Evolutionary conservation across 176 grass and related monocot genomes (phyloP).

Genomic region (Puya raimondii): DNA sequence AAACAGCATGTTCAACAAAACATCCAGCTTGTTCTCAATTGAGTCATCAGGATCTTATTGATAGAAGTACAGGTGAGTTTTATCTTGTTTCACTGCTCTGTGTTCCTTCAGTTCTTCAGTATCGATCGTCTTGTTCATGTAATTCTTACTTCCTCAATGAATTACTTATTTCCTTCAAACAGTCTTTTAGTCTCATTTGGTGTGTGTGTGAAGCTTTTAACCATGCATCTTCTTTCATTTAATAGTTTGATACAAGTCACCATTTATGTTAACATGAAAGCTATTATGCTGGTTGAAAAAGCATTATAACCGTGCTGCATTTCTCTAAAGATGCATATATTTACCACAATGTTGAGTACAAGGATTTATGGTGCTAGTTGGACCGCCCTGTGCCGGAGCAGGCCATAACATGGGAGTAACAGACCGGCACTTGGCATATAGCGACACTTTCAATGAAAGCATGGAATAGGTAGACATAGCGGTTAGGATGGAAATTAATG

Average conservation of each 20-base stretch:
- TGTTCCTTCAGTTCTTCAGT: background rate
- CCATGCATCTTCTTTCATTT: background rate
- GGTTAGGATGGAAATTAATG: too few relatives aligned
- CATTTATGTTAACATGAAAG: background rate
- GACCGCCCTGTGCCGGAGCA: too few relatives aligned
- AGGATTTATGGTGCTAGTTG: background rate
- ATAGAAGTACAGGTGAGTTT: constrained; percentile 38
- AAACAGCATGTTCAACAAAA: constrained; percentile 24
- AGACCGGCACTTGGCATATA: too few relatives aligned
- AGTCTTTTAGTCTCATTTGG: too few relatives aligned
- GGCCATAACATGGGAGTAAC: too few relatives aligned
- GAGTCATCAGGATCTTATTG: constrained; percentile 17
- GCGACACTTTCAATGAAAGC: too few relatives aligned
- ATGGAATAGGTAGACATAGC: too few relatives aligned
- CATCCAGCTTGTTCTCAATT: constrained; percentile 14
- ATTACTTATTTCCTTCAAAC: background rate
- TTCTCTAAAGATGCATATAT: background rate
- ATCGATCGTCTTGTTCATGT: background rate
- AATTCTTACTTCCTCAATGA: background rate
- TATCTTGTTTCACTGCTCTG: constrained; percentile 1
- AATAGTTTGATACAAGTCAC: background rate
- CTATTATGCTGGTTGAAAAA: background rate
- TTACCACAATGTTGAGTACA: background rate
- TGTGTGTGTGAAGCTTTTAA: too few relatives aligned
- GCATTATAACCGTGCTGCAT: background rate